Percentiles rank a stretch among this genome's conserved stretches.
Conservation (phyloP, 2,329 filamentous ascomycete species). For the Chalara sp. region DNA sequence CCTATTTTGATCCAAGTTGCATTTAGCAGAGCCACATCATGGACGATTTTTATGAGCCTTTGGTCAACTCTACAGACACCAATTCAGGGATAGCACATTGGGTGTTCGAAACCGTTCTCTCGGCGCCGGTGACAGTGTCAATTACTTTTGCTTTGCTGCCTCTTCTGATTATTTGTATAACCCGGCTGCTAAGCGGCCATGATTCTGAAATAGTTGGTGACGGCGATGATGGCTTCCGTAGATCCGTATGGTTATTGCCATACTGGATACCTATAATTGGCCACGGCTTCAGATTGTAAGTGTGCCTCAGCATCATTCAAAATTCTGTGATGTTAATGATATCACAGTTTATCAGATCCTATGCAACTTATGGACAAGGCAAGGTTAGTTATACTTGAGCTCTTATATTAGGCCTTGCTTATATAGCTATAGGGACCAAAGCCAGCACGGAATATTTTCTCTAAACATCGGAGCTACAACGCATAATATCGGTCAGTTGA, state of each 20-base stretch:
- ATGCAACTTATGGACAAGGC: slow-evolving; percentile 15
- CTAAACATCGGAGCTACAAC: slow-evolving; percentile 19
- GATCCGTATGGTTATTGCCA: slow-evolving; percentile 39
- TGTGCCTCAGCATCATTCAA: slow-evolving; percentile 31
- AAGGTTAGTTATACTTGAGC: slow-evolving; percentile 9
- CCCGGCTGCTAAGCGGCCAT: slow-evolving; percentile 18
- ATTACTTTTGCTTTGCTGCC: slow-evolving; percentile 15
- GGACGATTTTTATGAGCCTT: slow-evolving; percentile 19
- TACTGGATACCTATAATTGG: slow-evolving; percentile 56
- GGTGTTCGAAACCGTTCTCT: slow-evolving; percentile 2
- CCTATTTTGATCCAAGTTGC: not conserved
- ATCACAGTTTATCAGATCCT: slow-evolving; percentile 18
- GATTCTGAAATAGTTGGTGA: slow-evolving; percentile 2
- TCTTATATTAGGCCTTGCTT: not conserved
- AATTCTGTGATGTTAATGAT: slow-evolving; percentile 18
- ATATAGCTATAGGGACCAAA: slow-evolving; percentile 16
- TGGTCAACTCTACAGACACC: not conserved
- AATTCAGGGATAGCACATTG: too few species aligned
- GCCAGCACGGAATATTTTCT: slow-evolving; percentile 22
- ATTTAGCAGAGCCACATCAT: slow-evolving; percentile 7
- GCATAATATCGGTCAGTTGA: slow-evolving; percentile 20
- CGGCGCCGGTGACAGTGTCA: slow-evolving; percentile 7
- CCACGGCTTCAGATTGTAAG: slow-evolving; percentile 42
- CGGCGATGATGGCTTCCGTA: slow-evolving; percentile 4
- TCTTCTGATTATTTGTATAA: slow-evolving; percentile 15